Base-by-base conservation (phyloP, 1,284 basidiomycete species). In the Amylostereum areolatum region DNA sequence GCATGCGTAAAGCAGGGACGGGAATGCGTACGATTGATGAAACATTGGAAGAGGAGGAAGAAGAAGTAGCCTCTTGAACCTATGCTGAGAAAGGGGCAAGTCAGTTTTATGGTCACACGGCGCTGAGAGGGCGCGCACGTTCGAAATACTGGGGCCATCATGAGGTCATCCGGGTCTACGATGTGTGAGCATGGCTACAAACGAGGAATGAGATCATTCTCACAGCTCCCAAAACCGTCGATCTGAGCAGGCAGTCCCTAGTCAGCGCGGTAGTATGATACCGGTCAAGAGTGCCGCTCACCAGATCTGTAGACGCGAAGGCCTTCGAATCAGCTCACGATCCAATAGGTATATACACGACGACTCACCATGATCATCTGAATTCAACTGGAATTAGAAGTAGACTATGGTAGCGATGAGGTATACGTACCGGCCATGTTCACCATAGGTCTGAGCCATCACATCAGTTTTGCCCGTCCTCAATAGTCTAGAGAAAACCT, bases 41-140 rank as follows among this genome's bases (percentile, higher is more conserved):
- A 96, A 55, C 91, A 89, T 60, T 97, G 94, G 73, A 97, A 97
- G 0, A 97, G 70, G 18, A 96, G 72, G 70, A 83, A 97, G 73
- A 89, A 94, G 66, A 95, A 95, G 67, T 93, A 95, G 18, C 86
- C 90, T 57, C 89, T 73, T 2, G 81, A 69, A 18, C 92, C 93
- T 49, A 90, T 84, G 5, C 87, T 90, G 48, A 12, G 47, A 39
- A 18, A 45, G 28, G 39, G 2, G 25, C 30, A 5, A 35, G 27
- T 42, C 45, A 4, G 29, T 27, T 30, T 10, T 28, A 25, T 32
- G 30, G 25, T 8, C 35, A 28, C 11, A 9, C 46, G 28, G 11
- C 33, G 6, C 4, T 27, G 55, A 10, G 6, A n/a, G 25, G 12
- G 12, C 11, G 12, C 79, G 57, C 61, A 89, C 87, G 73, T 67